phyloP scores from a whole-genome alignment of 495 filamentous ascomycete genomes.

The Melanomma pulvis-pyrius region DNA sequence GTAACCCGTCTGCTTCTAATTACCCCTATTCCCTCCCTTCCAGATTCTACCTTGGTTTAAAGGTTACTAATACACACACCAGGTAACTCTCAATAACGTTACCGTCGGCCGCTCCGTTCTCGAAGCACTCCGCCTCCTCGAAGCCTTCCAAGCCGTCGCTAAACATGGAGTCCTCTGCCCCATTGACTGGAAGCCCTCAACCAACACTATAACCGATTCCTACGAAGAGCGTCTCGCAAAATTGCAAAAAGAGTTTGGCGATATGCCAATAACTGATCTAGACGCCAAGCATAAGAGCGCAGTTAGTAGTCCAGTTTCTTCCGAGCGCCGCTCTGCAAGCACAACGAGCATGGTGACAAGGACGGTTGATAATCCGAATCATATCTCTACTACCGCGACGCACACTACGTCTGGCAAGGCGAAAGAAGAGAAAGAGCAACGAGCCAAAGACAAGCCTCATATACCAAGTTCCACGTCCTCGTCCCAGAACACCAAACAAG shows the following conservation, averaged over 20 bases:
- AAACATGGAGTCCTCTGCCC: constrained; percentile 32
- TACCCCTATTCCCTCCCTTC: background rate
- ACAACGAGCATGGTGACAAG: background rate
- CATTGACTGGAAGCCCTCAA: constrained; percentile 22
- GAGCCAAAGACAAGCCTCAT: too few species aligned
- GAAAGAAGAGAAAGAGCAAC: too few species aligned
- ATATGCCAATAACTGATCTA: constrained; percentile 13
- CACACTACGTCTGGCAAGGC: too few species aligned
- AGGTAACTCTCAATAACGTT: constrained; percentile 31
- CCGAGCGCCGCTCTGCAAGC: background rate
- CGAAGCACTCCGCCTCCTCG: constrained; percentile 32
- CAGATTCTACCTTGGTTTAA: too few species aligned
- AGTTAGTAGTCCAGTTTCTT: background rate
- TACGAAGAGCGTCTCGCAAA: constrained; percentile 21
- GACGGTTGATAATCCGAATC: too few species aligned
- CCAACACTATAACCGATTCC: constrained; percentile 12
- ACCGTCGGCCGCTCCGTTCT: constrained; percentile 32
- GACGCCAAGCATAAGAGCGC: constrained; percentile 14
- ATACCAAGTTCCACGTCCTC: too few species aligned
- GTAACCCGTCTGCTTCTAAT: background rate
- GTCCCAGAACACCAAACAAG: too few species aligned
- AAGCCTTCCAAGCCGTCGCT: constrained; percentile 27
- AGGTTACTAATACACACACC: background rate
- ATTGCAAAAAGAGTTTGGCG: constrained; percentile 22
- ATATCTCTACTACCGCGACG: too few species aligned